These are phyloP conservation scores for Bruguiera gymnorhiza DNA, from an alignment of 345 rosid species.

Conservation along the genomic window DNA sequence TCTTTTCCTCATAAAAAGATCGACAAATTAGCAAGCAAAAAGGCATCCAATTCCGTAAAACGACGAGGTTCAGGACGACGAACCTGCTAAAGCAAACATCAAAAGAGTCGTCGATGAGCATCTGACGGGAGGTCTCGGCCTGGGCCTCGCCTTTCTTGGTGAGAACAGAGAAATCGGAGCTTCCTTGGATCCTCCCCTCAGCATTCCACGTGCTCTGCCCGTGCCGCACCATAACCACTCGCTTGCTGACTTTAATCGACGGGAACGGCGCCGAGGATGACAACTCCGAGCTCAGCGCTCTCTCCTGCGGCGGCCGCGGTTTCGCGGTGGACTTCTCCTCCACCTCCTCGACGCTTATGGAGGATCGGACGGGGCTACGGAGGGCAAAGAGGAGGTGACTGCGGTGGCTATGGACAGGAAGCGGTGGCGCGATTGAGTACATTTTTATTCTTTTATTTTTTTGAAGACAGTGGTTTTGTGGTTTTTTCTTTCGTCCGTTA, in stretches of 20 bases:
- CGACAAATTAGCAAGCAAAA: too few relatives aligned
- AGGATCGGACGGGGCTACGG: not conserved
- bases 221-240: conserved; percentile 89
- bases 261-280: conserved; percentile 41
- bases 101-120: conserved; percentile 78
- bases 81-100: conserved; percentile 84
- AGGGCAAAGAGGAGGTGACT: conserved; percentile 25
- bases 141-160: conserved; percentile 86
- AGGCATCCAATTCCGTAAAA: too few relatives aligned
- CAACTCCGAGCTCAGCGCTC: conserved; percentile 31
- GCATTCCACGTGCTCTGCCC: conserved; percentile 98
- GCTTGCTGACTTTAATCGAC: conserved; percentile 50
- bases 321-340: conserved; percentile 10
- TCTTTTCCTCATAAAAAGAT: not conserved
- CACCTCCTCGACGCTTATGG: conserved; percentile 35
- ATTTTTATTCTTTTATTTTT: conserved; percentile 19
- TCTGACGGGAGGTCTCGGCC: conserved; percentile 84
- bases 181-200: conserved; percentile 93
- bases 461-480: not conserved
- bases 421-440: conserved; percentile 29
- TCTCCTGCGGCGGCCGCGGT: conserved; percentile 21
- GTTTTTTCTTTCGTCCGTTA: too few relatives aligned
- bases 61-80: not conserved
- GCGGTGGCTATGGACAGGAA: conserved; percentile 27
- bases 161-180: conserved; percentile 79